Evolutionary conservation across 2,329 filamentous ascomycete genomes (phyloP).

Genomic region (Diaporthe sp.): DNA sequence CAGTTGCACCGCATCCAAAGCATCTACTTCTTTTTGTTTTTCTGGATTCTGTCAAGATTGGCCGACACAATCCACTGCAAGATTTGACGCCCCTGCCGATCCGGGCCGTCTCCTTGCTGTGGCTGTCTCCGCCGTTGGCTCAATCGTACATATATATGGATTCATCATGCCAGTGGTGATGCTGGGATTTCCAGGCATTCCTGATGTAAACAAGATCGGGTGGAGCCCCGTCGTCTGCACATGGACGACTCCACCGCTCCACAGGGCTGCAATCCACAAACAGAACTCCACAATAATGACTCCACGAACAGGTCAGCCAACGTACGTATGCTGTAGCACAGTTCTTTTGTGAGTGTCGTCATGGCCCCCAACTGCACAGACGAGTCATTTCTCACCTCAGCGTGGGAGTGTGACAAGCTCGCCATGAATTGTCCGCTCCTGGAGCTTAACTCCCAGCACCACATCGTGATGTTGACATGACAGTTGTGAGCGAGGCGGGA

Average conservation of each 20-base stretch:
- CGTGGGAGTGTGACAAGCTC: not conserved
- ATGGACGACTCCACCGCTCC: not conserved
- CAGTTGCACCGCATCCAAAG: not conserved
- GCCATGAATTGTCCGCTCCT: not conserved
- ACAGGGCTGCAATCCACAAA: not conserved
- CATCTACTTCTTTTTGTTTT: not conserved
- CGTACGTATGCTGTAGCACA: slow-evolving; percentile 15
- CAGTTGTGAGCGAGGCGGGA: not conserved
- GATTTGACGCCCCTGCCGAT: slow-evolving; percentile 20
- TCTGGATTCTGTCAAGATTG: not conserved
- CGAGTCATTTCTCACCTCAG: slow-evolving; percentile 1
- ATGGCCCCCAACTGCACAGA: slow-evolving; percentile 7
- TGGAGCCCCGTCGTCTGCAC: not conserved
- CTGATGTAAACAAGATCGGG: slow-evolving; percentile 1
- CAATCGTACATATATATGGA: not conserved
- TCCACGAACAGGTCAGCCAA: not conserved
- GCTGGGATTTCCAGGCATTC: not conserved
- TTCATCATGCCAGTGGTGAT: slow-evolving; percentile 12
- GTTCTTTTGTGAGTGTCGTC: slow-evolving; percentile 7
- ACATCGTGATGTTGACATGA: not conserved
- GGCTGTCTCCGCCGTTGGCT: not conserved
- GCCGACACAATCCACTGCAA: slow-evolving; percentile 14
- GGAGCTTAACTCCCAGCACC: not conserved
- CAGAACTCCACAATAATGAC: not conserved
- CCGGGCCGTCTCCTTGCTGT: slow-evolving; percentile 11